These are phyloP conservation scores for Quercus phellos DNA, from an alignment of 331 rosid species.

Conservation along the genomic window DNA sequence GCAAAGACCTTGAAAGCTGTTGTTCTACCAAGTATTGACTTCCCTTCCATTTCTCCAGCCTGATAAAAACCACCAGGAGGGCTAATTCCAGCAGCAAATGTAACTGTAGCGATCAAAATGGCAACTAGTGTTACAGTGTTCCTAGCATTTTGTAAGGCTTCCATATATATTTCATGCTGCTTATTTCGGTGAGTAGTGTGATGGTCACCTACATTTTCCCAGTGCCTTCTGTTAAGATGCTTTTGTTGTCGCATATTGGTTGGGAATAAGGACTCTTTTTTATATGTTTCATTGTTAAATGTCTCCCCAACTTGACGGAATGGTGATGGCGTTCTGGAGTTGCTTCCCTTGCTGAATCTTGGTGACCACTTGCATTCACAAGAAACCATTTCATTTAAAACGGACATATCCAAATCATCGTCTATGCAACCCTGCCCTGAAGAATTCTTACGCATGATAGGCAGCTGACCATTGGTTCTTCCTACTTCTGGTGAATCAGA, in stretches of 20 bases:
- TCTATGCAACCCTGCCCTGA: slow-evolving; percentile 12
- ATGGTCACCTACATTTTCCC: slow-evolving; percentile 9
- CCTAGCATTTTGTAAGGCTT: slow-evolving; percentile 66
- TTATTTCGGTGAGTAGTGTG: slow-evolving; percentile 8
- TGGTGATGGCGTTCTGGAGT: slow-evolving; percentile 23
- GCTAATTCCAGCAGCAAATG: slow-evolving; percentile 54
- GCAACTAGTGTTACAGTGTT: slow-evolving; percentile 62
- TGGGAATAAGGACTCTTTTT: slow-evolving; percentile 19
- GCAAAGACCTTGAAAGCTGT: slow-evolving; percentile 58
- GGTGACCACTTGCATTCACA: slow-evolving; percentile 5
- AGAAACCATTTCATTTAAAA: slow-evolving; percentile 8
- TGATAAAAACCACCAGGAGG: slow-evolving; percentile 60
- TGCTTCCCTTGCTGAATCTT: slow-evolving; percentile 7
- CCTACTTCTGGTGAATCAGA: slow-evolving; percentile 23
- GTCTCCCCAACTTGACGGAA: slow-evolving; percentile 23
- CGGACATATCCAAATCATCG: slow-evolving; percentile 28
- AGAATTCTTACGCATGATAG: slow-evolving; percentile 19
- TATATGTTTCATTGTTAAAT: slow-evolving; percentile 16
- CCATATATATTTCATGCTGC: slow-evolving; percentile 39
- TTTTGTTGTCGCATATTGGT: slow-evolving; percentile 18
- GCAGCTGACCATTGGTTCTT: slow-evolving; percentile 5
- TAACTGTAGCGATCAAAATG: slow-evolving; percentile 58
- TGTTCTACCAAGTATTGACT: slow-evolving; percentile 34
- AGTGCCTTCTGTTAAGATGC: slow-evolving; percentile 19
- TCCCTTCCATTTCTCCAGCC: slow-evolving; percentile 41